Base-by-base conservation (phyloP, 192 early-diverging fungal species). In the Podila verticillata region DNA sequence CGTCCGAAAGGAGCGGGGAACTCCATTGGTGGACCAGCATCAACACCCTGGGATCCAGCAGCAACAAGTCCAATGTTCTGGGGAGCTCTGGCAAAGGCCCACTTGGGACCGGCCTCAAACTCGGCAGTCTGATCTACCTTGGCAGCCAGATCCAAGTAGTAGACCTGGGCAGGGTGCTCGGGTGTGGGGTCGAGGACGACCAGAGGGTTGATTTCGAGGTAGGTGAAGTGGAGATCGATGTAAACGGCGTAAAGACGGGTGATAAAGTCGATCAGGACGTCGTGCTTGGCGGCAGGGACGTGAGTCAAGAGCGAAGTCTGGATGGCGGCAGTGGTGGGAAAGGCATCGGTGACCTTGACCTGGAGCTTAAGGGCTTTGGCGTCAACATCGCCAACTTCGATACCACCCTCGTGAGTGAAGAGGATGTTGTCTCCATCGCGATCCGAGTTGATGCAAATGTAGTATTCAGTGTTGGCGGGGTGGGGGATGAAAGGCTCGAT, bases 121-220 rank as follows among this genome's bases (percentile, higher is more conserved):
- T 99, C 97, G 26, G 95, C 97, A 60, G 96, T 98, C 84, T 99
- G 97, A 89, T 99, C 97, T 13, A 99, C 87, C 89, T 97, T 99
- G 68, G 97, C 96, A 65, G 97, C 97, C 72, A 99, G 86, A 87
- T 99, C 97, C 51, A 99, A 88, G 77, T 95, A 97, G 78, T 91
- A 92, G 66, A 99, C 93, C 84, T 92, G 89, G 39, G 92, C 87
- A 59, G 84, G 63, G 54, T 82, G 77, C 24, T 81, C 66, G 47
- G 88, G 88, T 22, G 69, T 84, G 28, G 88, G 72, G 68, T 95
- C 94, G 60, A 95, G 86, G 59, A 99, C 98, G 5, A 99, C 98
- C 64, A 99, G 89, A 34, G 98, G 98, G 87, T 99, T 99, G 91
- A 99, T 99, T 85, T 99, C 98, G 72, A 99, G 94, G 82, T 99